Evolutionary conservation across 306 rosid genomes (phyloP), one percentile per base, ranked within the genome.

Genomic region (Fragaria nilgerrensis): DNA sequence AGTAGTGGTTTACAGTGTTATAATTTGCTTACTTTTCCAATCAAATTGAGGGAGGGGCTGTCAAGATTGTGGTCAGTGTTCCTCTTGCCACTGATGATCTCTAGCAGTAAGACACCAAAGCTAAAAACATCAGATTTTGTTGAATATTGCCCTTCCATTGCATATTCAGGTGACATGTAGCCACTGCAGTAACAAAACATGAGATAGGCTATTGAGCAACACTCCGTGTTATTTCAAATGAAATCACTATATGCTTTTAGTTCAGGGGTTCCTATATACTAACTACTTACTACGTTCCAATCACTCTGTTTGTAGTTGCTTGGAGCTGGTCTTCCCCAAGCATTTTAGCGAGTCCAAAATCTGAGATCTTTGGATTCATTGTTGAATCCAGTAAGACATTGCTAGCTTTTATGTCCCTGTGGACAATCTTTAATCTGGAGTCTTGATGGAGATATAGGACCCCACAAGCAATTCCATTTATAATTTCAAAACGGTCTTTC

Each of bases 281-380:
- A 52, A 52, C 2, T 19, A 52, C 58, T 84, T 88, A 91, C 94
- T 86, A 91, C 43, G 94, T 91, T 45, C 97, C 92, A 64, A 91
- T 92, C 5, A 91, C 82, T 22, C 83, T 78, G 19, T 83, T 86
- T 43, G 92, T 91, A 36, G 75, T 81, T 80, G 91, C 92, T 86
- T 85, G 88, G 37, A 85, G 74, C 72, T 90, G 91, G 66, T 90
- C 84, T 25, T 81, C 85, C 14, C 93, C 83, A 62, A 92, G 80
- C 81, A 92, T 87, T 80, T 88, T 90, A 64, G 97, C 97, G 85
- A 89, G 82, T 5, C 97, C 97, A 52, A 90, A 92, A 72, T 92
- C 93, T 32, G 97, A 84, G 50, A 92, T 90, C 78, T 90, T 92
- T 7, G 91, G 94, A 64, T 81, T 84, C 83, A 89, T 75, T 68